Evolutionary conservation across 805 yeast species (phyloP), one percentile per base, ranked within the genome.

Genomic region (Phaffomyces opuntiae): DNA sequence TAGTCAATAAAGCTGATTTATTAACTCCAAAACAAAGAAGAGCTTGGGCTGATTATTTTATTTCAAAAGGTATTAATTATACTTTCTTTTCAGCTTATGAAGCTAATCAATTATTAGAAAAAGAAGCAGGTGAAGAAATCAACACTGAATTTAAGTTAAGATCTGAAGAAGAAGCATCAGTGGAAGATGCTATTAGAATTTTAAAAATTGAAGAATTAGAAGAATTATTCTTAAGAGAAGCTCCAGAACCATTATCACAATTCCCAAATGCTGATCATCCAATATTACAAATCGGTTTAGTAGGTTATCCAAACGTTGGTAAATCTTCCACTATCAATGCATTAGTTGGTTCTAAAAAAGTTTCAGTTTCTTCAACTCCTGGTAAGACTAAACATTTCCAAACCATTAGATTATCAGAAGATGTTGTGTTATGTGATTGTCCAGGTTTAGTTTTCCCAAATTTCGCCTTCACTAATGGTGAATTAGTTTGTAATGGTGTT

Each of bases 381-480:
- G 99, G 99, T 70, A 93, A 93, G 64, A 93, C 99, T 13, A 93
- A 93, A 64, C 99, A 93, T 73, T 93, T 93, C 75, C 99, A 93
- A 71, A 93, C 99, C 1, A 90, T 93, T 50, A 78, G 80, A 60
- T 74, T 93, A 39, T 80, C 96, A 1, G 86, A 84, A 43, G 75
- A 83, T 34, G 93, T 93, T 3, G 74, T 89, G 54, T 72, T 93
- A 44, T 93, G 98, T 68, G 99, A 93, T 74, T 93, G 99, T 73
- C 99, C 99, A 2, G 99, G 99, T 76, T 74, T 93, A 50, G 99
- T 93, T 16, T 93, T 93, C 72, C 99, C 99, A 24, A 93, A 91
- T 60, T 93, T 93, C 63, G 98, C 98, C 7, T 87, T 86, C 62
- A 87, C 96, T 24, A 90, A 89, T 60, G 98, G 95, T 56, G 99